Evolutionary conservation across 108 stramenopile genomes (phyloP), one percentile per base, ranked within the genome.

Genomic region (Cyclotella baltica): DNA sequence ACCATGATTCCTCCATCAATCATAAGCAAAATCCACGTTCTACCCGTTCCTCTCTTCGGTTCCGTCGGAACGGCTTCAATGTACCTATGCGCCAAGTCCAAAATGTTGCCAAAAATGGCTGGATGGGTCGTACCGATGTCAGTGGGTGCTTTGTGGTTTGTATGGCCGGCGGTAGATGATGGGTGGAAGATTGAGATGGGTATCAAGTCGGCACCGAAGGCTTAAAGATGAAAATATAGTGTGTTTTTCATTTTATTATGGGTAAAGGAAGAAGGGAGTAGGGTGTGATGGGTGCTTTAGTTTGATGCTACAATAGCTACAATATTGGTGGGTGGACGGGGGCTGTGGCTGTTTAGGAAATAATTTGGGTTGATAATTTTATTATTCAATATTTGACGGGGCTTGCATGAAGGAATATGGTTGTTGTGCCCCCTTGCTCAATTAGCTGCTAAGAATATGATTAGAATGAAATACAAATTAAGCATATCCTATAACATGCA

Each of bases 141-240:
- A 27, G 58, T 22, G n/a, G 76, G 76, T 19, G 76, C 48, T 4
- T 28, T 77, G n/a, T 77, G 76, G 76, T 77, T 77, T 35, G 69
- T 77, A 6, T 77, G 76, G 76, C 76, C 76, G 19, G 76, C 76
- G 22, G 76, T 77, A 1, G 61, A 59, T 46, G 76, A 77, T n/a
- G 76, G 55, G 19, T 70, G 61, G 69, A 77, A 77, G 55, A 51
- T 68, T 27, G 19, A 40, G 27, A 33, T 68, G 47, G 67, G 67
- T 13, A 29, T 68, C 3, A 53, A 31, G 10, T 30, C 29, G 22
- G 67, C 27, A 2, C 11, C 48, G 3, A 33, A 50, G 0, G 30
- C 1, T 34, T 30, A 22, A n/a, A 4, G 52, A n/a, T 6, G n/a
- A 20, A n/a, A 20, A n/a, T 15, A 20, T 4, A 13, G 4, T 53